A percentile compares a stretch with the other conserved stretches of the same genome.
Conservation (phyloP, 192 early-diverging fungal species). For the Lunasporangiospora selenospora region DNA sequence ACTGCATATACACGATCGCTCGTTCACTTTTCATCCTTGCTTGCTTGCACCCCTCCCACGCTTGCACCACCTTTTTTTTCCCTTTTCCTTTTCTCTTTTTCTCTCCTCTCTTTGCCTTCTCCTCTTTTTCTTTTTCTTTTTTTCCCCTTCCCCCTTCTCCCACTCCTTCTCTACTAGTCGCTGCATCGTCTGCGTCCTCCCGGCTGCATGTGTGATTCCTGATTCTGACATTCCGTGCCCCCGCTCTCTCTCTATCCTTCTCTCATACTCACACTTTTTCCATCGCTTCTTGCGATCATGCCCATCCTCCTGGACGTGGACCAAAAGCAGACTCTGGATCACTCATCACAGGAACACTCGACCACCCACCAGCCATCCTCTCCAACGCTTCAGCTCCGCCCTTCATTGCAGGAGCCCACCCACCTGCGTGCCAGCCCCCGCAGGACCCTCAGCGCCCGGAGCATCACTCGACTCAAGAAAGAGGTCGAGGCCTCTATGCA, state of each 20-base stretch:
- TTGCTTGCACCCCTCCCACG: too few relatives aligned
- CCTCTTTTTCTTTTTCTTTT: neutral
- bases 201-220: neutral
- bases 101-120: neutral
- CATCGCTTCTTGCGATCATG: too few relatives aligned
- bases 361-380: neutral
- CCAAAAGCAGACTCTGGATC: neutral
- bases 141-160: neutral
- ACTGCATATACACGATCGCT: too few relatives aligned
- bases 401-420: too few relatives aligned
- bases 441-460: conserved; percentile 9
- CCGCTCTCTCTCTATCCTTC: neutral
- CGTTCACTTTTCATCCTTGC: too few relatives aligned
- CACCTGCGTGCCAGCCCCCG: conserved; percentile 6
- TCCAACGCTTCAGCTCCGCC: neutral
- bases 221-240: neutral
- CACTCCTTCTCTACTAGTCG: neutral
- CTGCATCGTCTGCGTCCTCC: neutral
- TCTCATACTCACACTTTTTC: neutral
- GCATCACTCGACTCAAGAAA: conserved; percentile 16
- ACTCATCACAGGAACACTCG: neutral
- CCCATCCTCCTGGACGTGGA: conserved; percentile 16
- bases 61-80: neutral
- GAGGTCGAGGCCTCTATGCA: neutral
- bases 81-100: neutral